Evolutionary conservation across 139 green algal genomes (phyloP), one percentile per base, ranked within the genome.

Genomic region (Volvox reticuliferus): DNA sequence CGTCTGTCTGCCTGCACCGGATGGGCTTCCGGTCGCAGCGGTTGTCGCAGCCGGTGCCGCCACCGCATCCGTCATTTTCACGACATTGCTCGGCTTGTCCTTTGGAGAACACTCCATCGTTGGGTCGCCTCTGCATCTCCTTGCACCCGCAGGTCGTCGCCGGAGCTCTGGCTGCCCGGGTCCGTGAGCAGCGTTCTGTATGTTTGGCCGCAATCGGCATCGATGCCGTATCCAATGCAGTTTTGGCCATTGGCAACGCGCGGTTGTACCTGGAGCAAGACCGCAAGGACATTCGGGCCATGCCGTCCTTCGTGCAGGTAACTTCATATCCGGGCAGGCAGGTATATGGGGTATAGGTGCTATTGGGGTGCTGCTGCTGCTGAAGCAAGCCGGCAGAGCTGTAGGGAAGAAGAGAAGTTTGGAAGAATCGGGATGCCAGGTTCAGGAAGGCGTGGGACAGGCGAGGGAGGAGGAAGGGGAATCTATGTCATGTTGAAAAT

Each of bases 101-200:
- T 9, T 55, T 55, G 5, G 9, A 55, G 44, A 9, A 55, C 44
- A 55, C 44, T 9, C 44, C 44, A 55, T 55, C 44, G 5, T 55
- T 55, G 44, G 44, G 44, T 55, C 44, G 5, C 9, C 44, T 55
- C 9, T 55, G 44, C 44, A 9, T 14, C 44, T n/a, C 44, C 44
- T 55, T 55, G 44, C 9, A 55, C 44, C 44, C 65, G 68, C 37
- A 82, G 84, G 84, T 89, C 19, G 84, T 94, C 24, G 92, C 94
- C 30, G 93, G 92, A 1, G 94, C 94, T 1, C 89, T 96, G 36
- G 93, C 94, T 35, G 91, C 91, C 14, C 93, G 94, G 36, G 81
- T 94, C 26, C 86, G 94, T 21, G 94, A 96, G 75, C 30, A 89
- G 69, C 79, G 79, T 17, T 32, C 62, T 0, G 78, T 88, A 1